Evolutionary conservation across 495 filamentous ascomycete species (phyloP).

Genomic region (Penicillium samsonianum): DNA sequence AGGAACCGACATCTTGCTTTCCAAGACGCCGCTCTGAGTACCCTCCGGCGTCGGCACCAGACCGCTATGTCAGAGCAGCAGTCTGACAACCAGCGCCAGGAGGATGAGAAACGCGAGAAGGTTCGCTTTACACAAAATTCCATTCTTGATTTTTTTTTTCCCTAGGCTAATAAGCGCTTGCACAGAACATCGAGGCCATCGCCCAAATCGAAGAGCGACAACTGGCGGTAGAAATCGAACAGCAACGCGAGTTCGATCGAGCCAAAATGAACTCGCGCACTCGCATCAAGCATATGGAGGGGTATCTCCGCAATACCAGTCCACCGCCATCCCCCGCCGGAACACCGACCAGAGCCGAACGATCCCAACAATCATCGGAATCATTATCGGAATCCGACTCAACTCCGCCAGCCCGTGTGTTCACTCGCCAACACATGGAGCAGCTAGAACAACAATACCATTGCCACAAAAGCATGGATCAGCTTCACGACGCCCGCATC

Average conservation of each 20-base stretch:
- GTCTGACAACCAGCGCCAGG: conserved; percentile 35
- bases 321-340: conserved; percentile 37
- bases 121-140: conserved; percentile 40
- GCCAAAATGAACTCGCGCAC: conserved; percentile 61
- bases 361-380: conserved; percentile 17
- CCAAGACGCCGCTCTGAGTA: conserved; percentile 36
- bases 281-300: conserved; percentile 76
- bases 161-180: conserved; percentile 25
- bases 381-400: conserved; percentile 29
- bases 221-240: conserved; percentile 67
- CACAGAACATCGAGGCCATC: conserved; percentile 49
- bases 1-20: conserved; percentile 60
- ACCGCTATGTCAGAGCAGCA: conserved; percentile 32
- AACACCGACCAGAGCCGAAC: conserved; percentile 2
- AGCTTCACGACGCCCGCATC: conserved; percentile 69
- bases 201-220: conserved; percentile 72
- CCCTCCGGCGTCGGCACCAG: conserved; percentile 39
- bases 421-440: conserved; percentile 43
- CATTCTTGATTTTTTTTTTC: neutral
- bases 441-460: conserved; percentile 74
- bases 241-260: conserved; percentile 59
- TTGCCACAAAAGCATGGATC: conserved; percentile 66
- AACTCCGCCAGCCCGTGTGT: conserved; percentile 29
- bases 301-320: conserved; percentile 65
- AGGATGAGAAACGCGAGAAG: conserved; percentile 57